phyloP scores from a whole-genome alignment of 495 filamentous ascomycete genomes.

The Achaetomiella virescens region DNA sequence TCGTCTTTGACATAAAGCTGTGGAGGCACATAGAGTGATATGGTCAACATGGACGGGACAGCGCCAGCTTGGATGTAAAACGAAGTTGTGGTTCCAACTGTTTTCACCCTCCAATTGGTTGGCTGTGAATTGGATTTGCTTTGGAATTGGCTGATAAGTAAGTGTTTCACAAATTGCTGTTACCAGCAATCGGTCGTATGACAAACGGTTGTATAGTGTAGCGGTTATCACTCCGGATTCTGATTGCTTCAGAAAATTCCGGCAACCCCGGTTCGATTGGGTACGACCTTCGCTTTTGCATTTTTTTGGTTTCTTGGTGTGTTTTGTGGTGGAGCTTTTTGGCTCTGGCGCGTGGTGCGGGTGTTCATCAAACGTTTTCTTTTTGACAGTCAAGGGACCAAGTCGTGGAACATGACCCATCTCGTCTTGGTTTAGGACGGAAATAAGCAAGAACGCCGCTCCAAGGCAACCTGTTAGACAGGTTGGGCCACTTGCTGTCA shows the following conservation, averaged over 20 bases:
- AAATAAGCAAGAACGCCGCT: neutral
- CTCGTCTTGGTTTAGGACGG: neutral
- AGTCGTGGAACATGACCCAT: neutral
- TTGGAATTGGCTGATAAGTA: no score
- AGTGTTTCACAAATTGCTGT: neutral
- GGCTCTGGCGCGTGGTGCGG: no score
- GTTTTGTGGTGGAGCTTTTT: neutral
- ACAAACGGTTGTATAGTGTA: conserved; percentile 18
- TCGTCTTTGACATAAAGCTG: no score
- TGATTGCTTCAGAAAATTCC: conserved; percentile 12
- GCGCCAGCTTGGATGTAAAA: no score
- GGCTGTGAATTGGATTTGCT: no score
- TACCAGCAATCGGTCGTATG: neutral
- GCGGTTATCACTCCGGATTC: conserved; percentile 24
- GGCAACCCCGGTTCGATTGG: conserved; percentile 24
- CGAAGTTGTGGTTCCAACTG: no score
- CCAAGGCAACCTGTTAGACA: neutral
- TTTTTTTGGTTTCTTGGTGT: neutral
- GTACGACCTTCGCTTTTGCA: conserved; percentile 15
- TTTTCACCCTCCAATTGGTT: no score
- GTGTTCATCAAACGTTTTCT: neutral
- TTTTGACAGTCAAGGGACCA: neutral
- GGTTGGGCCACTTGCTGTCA: neutral
- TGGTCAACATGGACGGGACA: no score
- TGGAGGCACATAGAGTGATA: no score